Conservation (phyloP, 352 stramenopile species). For the Phytophthora cryptogea region DNA sequence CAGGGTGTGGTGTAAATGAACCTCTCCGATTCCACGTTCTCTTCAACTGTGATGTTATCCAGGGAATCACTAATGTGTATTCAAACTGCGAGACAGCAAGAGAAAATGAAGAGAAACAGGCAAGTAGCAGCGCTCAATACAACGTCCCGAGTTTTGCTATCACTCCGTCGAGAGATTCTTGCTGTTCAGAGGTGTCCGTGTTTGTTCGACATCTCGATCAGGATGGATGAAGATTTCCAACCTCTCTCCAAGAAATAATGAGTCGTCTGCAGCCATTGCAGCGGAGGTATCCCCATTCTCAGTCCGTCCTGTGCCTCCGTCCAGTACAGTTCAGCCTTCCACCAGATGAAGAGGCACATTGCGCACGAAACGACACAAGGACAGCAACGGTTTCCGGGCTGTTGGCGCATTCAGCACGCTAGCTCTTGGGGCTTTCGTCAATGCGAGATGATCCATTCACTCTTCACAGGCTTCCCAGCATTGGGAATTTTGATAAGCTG, state of each 20-base stretch:
- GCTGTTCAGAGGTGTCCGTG: conserved; percentile 5
- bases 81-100: conserved; percentile 14
- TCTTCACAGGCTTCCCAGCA: too few relatives aligned
- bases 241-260: too few relatives aligned
- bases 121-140: conserved; percentile 22
- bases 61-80: conserved; percentile 5
- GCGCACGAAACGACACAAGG: conserved; percentile 38
- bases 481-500: not conserved
- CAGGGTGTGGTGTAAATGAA: conserved; percentile 95
- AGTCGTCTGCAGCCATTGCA: too few relatives aligned
- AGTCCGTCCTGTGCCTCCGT: conserved; percentile 15
- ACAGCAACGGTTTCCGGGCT: conserved; percentile 22
- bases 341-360: conserved; percentile 21
- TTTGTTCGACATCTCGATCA: not conserved
- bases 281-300: not conserved
- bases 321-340: conserved; percentile 11
- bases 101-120: conserved; percentile 4
- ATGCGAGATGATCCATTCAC: too few relatives aligned
- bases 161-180: not conserved
- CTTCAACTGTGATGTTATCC: conserved; percentile 6
- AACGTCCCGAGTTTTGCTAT: conserved; percentile 25
- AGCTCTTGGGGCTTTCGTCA: not conserved
- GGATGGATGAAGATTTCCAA: conserved; percentile 5
- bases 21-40: not conserved
- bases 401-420: not conserved